Evolutionary conservation across 1,139 yeast species (phyloP).

Genomic region (Ashbya aceris): DNA sequence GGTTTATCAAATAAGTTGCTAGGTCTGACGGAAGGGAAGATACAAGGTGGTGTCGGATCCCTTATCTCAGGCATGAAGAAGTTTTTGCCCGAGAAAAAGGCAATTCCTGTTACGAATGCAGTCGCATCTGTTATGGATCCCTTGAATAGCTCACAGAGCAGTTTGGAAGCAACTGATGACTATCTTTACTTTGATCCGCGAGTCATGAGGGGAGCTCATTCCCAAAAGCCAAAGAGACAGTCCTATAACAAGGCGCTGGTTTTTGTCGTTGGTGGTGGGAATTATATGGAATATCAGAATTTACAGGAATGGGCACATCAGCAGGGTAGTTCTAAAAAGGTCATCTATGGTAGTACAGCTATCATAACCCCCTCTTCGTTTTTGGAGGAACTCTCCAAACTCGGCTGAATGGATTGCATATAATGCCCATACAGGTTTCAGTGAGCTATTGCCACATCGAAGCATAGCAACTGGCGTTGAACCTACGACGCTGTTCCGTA

Average conservation of each 20-base stretch:
- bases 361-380: constrained; percentile 71
- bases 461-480: too few species aligned
- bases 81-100: constrained; percentile 77
- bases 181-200: constrained; percentile 87
- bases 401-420: background rate
- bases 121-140: constrained; percentile 93
- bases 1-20: constrained; percentile 74
- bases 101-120: constrained; percentile 79
- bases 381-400: constrained; percentile 52
- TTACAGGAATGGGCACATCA: constrained; percentile 77
- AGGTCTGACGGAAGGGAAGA: constrained; percentile 68
- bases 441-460: too few species aligned
- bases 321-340: constrained; percentile 30
- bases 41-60: constrained; percentile 74
- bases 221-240: constrained; percentile 82
- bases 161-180: constrained; percentile 69
- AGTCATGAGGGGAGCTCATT: constrained; percentile 74
- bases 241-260: constrained; percentile 74
- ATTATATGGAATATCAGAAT: constrained; percentile 86
- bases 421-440: too few species aligned
- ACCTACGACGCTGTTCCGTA: too few species aligned
- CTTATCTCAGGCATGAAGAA: constrained; percentile 82
- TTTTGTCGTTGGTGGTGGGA: constrained; percentile 95
- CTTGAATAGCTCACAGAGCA: constrained; percentile 46
- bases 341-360: constrained; percentile 84